Conservation (phyloP, 805 yeast species). For the Schizosaccharomyces octosporus region DNA sequence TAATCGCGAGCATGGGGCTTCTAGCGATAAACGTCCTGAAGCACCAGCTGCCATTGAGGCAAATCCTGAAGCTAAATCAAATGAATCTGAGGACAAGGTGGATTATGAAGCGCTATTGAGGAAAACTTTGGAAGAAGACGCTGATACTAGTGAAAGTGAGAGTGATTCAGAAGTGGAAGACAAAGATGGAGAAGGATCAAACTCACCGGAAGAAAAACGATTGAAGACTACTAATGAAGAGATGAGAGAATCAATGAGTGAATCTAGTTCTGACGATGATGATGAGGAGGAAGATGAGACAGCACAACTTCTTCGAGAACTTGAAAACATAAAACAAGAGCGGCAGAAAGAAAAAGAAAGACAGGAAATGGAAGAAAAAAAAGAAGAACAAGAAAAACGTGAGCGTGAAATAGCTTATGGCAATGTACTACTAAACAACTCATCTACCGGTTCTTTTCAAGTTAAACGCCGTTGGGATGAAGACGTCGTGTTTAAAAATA, state of each 20-base stretch:
- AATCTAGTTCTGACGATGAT: slow-evolving; percentile 9
- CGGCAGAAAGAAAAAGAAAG: slow-evolving; percentile 10
- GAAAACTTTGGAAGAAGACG: background rate
- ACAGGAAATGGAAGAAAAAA: slow-evolving; percentile 7
- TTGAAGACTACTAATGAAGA: background rate
- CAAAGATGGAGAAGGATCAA: background rate
- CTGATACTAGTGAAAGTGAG: background rate
- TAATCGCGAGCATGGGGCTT: background rate
- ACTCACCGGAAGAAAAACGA: background rate
- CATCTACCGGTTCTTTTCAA: slow-evolving; percentile 6
- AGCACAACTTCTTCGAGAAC: slow-evolving; percentile 13
- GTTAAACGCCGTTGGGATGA: slow-evolving; percentile 15
- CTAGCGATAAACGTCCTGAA: background rate
- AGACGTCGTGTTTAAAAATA: slow-evolving; percentile 15
- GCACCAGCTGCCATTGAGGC: too few species aligned
- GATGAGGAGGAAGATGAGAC: slow-evolving; percentile 14
- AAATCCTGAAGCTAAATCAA: background rate
- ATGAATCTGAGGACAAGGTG: background rate
- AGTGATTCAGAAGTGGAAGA: background rate
- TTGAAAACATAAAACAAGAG: slow-evolving; percentile 15
- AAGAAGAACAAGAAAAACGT: slow-evolving; percentile 8
- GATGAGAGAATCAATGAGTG: background rate
- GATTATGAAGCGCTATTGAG: background rate
- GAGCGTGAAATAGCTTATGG: slow-evolving; percentile 11
- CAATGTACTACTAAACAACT: slow-evolving; percentile 12